Evolutionary conservation across 768 basidiomycete species (phyloP), one percentile per base, ranked within the genome.

Genomic region (Amanita molliuscula): DNA sequence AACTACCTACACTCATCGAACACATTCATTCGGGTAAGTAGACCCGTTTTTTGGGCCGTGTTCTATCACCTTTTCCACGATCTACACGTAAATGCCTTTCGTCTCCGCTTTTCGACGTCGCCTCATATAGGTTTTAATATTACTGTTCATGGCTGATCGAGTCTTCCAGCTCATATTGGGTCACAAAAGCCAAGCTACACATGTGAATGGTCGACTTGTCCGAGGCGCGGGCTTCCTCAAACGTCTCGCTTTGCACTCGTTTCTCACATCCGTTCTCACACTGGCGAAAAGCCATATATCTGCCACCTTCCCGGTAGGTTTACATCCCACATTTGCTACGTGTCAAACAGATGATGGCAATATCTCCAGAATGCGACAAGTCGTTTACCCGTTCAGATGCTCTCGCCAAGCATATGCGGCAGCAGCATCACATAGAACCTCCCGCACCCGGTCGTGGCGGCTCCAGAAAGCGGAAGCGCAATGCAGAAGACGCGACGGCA

Each of bases 321-420:
- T 11, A 29, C 20, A 26, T 44, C 35, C 29, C 6, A 48, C n/a
- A 37, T 16, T 43, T 26, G n/a, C 33, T 20, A 25, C 33, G 40
- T 44, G 33, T 25, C 38, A 47, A 33, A 21, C 50, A 54, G 50
- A 51, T 51, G 37, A 47, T 53, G 48, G 25, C 47, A 7, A 41
- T 29, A 25, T 53, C 31, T 46, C 13, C 49, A 94, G 93, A 93
- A 69, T 97, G 94, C 62, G 89, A 90, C 71, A 93, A 91, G 59
- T 85, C 88, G 0, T 97, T 97, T 65, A 93, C 92, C 7, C 90
- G 93, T 37, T 91, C 91, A 1, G 93, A 96, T 66, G 91, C 93
- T 7, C 79, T 95, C 16, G 83, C 83, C 18, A 95, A 95, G 61
- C 93, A 96, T 64, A 84, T 92, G 79, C 83, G 90, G 21, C 79